Percentiles rank a stretch among this genome's conserved stretches.
Conservation (phyloP, 345 rosid species). For the Murraya koenigii region DNA sequence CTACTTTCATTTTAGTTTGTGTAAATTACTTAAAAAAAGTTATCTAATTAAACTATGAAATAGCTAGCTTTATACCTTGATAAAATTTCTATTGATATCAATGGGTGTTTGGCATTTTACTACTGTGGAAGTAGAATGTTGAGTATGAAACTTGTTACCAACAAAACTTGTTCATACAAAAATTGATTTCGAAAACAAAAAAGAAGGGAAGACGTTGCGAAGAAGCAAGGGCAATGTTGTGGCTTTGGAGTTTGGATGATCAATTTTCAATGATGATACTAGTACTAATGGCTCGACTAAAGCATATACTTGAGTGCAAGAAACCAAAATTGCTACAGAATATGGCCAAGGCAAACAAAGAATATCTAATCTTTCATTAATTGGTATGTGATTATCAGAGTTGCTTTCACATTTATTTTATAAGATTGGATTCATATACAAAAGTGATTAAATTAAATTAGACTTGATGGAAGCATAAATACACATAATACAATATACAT, state of each 20-base stretch:
- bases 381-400: neutral
- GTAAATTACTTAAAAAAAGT: too few relatives aligned
- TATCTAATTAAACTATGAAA: too few relatives aligned
- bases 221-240: neutral
- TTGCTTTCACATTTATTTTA: too few relatives aligned
- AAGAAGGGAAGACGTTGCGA: constrained; percentile 8
- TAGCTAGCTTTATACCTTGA: neutral
- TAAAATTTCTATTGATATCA: neutral
- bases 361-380: neutral
- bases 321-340: neutral
- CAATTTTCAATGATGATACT: neutral
- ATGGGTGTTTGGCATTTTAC: neutral
- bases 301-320: neutral
- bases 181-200: neutral
- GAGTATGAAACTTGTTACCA: neutral
- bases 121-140: neutral
- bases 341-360: neutral
- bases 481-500: too few relatives aligned
- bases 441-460: too few relatives aligned
- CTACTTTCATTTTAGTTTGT: too few relatives aligned
- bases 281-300: neutral
- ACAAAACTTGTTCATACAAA: neutral
- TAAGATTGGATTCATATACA: too few relatives aligned
- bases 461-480: too few relatives aligned
- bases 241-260: neutral